Evolutionary conservation across 805 yeast genomes (phyloP), one percentile per base, ranked within the genome.

Genomic region (Candida ulmi): DNA sequence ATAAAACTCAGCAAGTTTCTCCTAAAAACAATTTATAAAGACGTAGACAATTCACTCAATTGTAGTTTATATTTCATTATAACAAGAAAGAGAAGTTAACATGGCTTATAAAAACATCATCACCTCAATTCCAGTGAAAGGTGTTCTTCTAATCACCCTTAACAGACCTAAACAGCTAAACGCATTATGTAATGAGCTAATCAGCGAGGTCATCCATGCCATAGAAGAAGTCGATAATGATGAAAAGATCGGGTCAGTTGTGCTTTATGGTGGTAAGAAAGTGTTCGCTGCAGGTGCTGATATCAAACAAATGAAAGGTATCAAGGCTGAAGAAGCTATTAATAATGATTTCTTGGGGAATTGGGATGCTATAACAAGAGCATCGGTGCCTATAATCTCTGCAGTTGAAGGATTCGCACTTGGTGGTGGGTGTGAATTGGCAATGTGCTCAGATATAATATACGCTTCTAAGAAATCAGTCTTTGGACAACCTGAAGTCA

Each of bases 251-350:
- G 74, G 74, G 3, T 74, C 76, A 7, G 68, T 69, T 30, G 73
- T 73, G 12, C 40, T 73, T 26, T 71, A 77, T 11, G 78, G 78
- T 1, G 54, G 55, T 30, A 63, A 63, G 40, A 57, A 52, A 42
- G 77, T 76, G 3, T 73, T 73, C 47, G 78, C 78, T 11, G 76
- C 78, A 8, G 78, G 78, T 15, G 78, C 78, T 11, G 78, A 73
- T 47, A 74, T 73, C 57, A 70, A 71, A 54, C 74, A 71, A 52
- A 71, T 73, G 75, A 54, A 61, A 46, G 53, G 54, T 47, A 50
- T 58, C 46, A 54, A 63, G 1, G 58, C 63, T 27, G 63, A 67
- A 24, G 61, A 61, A 17, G 68, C 64, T 11, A 53, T 56, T 21
- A 58, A 57, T 35, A 43, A 45, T 28, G 58, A 63, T 44, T 67